phyloP scores from a whole-genome alignment of 441 rosid genomes.

The Jatropha multifida region DNA sequence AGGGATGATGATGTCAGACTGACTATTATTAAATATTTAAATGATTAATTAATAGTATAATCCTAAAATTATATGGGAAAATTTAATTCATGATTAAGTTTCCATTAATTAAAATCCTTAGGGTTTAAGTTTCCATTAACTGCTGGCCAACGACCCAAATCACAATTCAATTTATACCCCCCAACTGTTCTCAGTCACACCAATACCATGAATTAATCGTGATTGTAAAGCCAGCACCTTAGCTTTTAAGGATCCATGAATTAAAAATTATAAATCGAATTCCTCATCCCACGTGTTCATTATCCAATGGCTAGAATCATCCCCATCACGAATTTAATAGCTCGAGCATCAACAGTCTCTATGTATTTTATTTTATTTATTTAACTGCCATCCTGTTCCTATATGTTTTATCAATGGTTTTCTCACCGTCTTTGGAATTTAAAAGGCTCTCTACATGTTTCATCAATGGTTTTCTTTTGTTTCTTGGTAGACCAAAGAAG shows the following conservation, averaged over 20 bases:
- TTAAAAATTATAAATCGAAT: background rate
- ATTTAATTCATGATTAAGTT: too few relatives aligned
- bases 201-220: background rate
- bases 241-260: background rate
- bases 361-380: background rate
- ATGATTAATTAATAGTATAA: too few relatives aligned
- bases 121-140: too few relatives aligned
- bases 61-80: too few relatives aligned
- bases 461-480: slow-evolving; percentile 59
- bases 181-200: slow-evolving; percentile 24
- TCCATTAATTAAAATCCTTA: too few relatives aligned
- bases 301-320: slow-evolving; percentile 1
- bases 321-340: background rate
- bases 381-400: background rate
- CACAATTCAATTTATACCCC: background rate
- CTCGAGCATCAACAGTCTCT: background rate
- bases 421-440: slow-evolving; percentile 10
- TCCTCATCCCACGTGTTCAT: slow-evolving; percentile 8
- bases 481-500: slow-evolving; percentile 65
- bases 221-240: slow-evolving; percentile 8
- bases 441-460: background rate
- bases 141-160: background rate
- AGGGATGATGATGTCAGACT: too few relatives aligned
- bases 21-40: too few relatives aligned
- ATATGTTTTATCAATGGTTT: slow-evolving; percentile 40